These are phyloP conservation scores for Cinnamomum micranthum DNA, from an alignment of 164 flowering plant species.

Conservation along the genomic window DNA sequence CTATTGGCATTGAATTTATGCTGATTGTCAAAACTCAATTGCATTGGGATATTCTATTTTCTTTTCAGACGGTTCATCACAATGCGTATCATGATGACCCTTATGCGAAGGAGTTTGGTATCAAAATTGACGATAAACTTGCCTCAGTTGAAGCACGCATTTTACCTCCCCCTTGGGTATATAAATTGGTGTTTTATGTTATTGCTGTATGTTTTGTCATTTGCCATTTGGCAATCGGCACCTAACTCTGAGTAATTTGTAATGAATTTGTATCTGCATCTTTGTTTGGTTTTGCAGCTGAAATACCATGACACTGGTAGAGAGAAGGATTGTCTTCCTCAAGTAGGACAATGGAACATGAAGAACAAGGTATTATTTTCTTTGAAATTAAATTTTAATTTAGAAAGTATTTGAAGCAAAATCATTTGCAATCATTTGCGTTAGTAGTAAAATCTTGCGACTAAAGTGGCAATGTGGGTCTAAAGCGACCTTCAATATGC, in stretches of 20 bases:
- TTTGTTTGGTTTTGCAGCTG: conserved; percentile 46
- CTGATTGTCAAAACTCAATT: too few species aligned
- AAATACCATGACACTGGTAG: conserved; percentile 85
- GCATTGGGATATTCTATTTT: background rate
- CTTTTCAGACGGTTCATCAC: conserved; percentile 60
- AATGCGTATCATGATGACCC: conserved; percentile 75
- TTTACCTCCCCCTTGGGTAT: conserved; percentile 84
- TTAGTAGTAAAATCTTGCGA: background rate
- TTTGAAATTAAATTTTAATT: background rate
- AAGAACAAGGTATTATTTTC: conserved; percentile 58
- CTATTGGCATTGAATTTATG: too few species aligned
- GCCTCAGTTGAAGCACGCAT: conserved; percentile 91
- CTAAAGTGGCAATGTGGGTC: too few species aligned
- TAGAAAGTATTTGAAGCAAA: too few species aligned
- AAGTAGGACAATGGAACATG: conserved; percentile 96
- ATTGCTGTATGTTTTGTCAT: background rate
- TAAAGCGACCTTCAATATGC: too few species aligned
- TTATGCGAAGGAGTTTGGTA: conserved; percentile 78
- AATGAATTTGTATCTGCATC: background rate
- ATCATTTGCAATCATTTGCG: background rate
- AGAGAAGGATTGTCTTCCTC: conserved; percentile 78
- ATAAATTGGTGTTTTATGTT: background rate
- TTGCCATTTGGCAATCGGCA: background rate
- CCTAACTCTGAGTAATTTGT: background rate
- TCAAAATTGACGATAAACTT: conserved; percentile 68